These are phyloP conservation scores for Candida ulmi DNA, from an alignment of 805 yeast species.

Conservation along the genomic window DNA sequence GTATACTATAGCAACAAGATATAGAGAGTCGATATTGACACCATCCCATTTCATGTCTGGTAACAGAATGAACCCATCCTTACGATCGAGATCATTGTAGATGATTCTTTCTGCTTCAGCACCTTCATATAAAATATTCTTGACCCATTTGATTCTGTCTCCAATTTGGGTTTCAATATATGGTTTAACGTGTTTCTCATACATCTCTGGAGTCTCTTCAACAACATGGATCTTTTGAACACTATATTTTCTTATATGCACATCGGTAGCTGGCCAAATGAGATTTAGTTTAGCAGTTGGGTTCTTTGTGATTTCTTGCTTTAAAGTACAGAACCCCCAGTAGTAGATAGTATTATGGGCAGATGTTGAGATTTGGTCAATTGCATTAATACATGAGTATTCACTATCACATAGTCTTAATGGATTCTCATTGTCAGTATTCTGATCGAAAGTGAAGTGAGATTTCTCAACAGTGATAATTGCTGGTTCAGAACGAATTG, in stretches of 20 bases:
- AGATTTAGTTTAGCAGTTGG: conserved; percentile 71
- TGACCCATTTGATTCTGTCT: conserved; percentile 82
- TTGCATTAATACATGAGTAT: conserved; percentile 24
- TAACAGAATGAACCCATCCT: conserved; percentile 61
- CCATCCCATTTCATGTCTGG: conserved; percentile 99
- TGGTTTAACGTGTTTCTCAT: conserved; percentile 57
- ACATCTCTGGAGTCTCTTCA: conserved; percentile 76
- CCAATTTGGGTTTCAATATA: conserved; percentile 75
- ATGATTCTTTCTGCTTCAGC: conserved; percentile 83
- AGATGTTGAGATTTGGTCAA: conserved; percentile 29
- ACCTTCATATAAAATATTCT: conserved; percentile 73
- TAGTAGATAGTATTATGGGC: conserved; percentile 79
- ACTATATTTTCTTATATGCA: conserved; percentile 76
- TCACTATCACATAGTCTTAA: conserved; percentile 23
- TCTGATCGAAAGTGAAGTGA: conserved; percentile 41
- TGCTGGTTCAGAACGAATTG: conserved; percentile 54
- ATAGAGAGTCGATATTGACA: conserved; percentile 58
- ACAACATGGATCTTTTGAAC: conserved; percentile 56
- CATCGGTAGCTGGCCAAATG: conserved; percentile 84
- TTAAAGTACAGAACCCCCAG: conserved; percentile 64
- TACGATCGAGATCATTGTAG: conserved; percentile 42
- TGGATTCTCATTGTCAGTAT: conserved; percentile 5
- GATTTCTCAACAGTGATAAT: conserved; percentile 71
- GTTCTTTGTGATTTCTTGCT: conserved; percentile 35
- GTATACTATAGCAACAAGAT: conserved; percentile 71